Evolutionary conservation across 495 filamentous ascomycete genomes (phyloP).

Genomic region (Rhypophila decipiens): DNA sequence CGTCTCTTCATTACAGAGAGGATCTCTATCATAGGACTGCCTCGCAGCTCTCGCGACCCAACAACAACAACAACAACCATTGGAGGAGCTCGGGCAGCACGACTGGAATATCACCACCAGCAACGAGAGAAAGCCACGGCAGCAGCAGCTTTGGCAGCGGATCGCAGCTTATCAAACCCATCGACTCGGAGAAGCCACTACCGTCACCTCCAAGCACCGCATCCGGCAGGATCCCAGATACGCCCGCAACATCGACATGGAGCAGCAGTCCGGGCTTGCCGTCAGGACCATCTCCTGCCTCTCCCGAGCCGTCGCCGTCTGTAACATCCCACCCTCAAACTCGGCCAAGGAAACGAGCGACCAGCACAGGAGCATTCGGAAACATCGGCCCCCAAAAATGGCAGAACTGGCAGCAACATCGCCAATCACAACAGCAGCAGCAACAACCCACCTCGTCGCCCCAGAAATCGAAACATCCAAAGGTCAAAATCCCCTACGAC

Average conservation of each 20-base stretch:
- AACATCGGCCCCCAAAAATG: neutral
- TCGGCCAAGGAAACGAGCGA: neutral
- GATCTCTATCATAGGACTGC: conserved; percentile 20
- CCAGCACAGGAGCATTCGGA: neutral
- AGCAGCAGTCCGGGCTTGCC: neutral
- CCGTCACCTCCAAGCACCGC: neutral
- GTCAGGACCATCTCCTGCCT: neutral
- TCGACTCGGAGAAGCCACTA: neutral
- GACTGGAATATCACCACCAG: neutral
- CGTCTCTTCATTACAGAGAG: neutral
- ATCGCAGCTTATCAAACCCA: neutral
- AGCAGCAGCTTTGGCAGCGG: neutral
- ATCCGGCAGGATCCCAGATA: neutral
- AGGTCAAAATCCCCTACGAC: neutral
- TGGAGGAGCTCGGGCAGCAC: too few relatives aligned
- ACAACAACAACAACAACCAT: neutral
- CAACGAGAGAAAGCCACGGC: neutral
- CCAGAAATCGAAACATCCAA: neutral
- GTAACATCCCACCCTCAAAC: too few relatives aligned
- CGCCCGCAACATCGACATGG: neutral
- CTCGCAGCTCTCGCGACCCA: conserved; percentile 11
- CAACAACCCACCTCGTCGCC: neutral
- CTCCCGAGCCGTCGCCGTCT: neutral
- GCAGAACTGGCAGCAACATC: neutral
- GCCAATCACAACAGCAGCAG: neutral